These are phyloP conservation scores for Talaromyces sp. DNA, from an alignment of 2,329 filamentous ascomycete species.

Conservation along the genomic window DNA sequence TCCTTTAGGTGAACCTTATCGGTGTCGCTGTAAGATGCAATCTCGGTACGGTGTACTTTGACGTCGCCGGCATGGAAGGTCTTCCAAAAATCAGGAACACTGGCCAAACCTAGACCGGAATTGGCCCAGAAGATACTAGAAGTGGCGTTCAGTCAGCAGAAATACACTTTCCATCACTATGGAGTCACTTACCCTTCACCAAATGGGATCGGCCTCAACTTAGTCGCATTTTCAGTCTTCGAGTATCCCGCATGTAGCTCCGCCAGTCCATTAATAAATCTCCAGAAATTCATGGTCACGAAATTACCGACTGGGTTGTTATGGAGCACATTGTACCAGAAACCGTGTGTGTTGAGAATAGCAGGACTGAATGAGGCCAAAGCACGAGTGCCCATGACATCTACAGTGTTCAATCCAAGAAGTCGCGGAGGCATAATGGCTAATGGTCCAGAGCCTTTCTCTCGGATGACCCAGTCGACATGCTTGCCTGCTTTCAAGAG, in stretches of 20 bases:
- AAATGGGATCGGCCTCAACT: background rate
- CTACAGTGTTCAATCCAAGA: constrained; percentile 1
- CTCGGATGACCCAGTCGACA: constrained; percentile 1
- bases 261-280: background rate
- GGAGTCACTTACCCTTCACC: background rate
- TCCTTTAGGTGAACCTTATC: background rate
- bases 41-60: constrained; percentile 1
- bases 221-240: background rate
- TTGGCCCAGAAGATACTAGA: background rate
- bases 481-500: constrained; percentile 2
- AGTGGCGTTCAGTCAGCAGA: background rate
- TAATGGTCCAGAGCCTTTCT: background rate
- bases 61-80: background rate
- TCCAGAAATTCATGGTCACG: background rate
- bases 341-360: background rate
- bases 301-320: background rate
- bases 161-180: background rate
- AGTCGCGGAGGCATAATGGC: constrained; percentile 1
- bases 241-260: background rate
- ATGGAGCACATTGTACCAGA: background rate
- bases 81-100: constrained; percentile 3
- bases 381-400: constrained; percentile 6
- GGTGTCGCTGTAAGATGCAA: background rate
- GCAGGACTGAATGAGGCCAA: constrained; percentile 4
- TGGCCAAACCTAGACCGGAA: background rate